Evolutionary conservation across 2,329 filamentous ascomycete species (phyloP), one percentile per base, ranked within the genome.

Genomic region (Raffaelea ambrosiae): DNA sequence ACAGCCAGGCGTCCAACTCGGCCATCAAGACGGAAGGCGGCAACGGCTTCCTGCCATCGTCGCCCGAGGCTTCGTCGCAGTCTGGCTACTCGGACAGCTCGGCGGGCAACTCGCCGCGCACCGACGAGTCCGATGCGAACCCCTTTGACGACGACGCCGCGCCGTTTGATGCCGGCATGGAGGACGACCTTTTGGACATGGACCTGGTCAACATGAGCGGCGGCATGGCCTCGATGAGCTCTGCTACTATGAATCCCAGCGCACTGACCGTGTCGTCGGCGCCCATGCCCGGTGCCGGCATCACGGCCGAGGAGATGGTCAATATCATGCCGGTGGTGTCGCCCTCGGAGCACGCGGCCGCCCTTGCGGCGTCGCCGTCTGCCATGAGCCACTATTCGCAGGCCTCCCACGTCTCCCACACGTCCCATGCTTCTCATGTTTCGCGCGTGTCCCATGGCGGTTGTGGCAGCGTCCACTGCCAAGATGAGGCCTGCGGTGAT

Each of bases 1-100:
- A 72, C 66, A 66, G 41, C 38, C 16, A 19, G 44, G 41, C 31
- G 13, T 36, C 2, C n/a, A 19, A 16, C 8, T n/a, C 29, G 46
- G n/a, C n/a, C n/a, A n/a, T n/a, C n/a, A n/a, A n/a, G n/a, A n/a
- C n/a, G n/a, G n/a, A n/a, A n/a, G n/a, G n/a, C n/a, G n/a, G n/a
- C n/a, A 29, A 29, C 26, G 26, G 38, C 29, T 54, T 40, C 35
- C 60, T 69, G 51, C 66, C 64, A 52, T 76, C 73, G n/a, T 73
- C 71, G 2, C 67, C 66, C 7, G 65, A 66, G 3, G 55, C 60
- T 1, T 73, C 72, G 20, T 82, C 79, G 2, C 68, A 73, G 46
- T 77, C 77, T 2, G 73, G 67, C 19, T 79, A 71, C 59, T 79
- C 76, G 4, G 76, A 81, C 55, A 76, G 71, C 63, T 80, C 73